phyloP scores from a whole-genome alignment of 2,329 filamentous ascomycete species.

The Beauveria rudraprayagi region DNA sequence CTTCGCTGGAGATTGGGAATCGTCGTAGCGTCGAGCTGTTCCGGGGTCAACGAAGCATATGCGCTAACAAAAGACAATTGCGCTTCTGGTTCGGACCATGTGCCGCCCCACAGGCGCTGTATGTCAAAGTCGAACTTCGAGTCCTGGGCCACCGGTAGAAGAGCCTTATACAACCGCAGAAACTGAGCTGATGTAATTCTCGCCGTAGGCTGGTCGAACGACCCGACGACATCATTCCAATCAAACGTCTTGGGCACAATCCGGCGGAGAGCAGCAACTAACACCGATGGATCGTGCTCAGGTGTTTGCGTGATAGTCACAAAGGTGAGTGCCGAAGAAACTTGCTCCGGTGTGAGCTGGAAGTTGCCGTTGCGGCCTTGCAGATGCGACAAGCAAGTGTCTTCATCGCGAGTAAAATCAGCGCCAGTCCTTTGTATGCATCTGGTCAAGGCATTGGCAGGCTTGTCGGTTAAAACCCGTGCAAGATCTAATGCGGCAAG shows the following conservation, averaged over 20 bases:
- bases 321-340: slow-evolving; percentile 70
- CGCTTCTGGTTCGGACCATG: slow-evolving; percentile 78
- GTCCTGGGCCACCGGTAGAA: slow-evolving; percentile 63
- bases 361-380: slow-evolving; percentile 45
- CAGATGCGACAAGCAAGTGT: slow-evolving; percentile 50
- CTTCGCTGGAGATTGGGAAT: slow-evolving; percentile 76
- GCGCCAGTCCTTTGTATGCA: slow-evolving; percentile 68
- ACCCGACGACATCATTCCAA: slow-evolving; percentile 64
- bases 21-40: slow-evolving; percentile 73
- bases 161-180: slow-evolving; percentile 67
- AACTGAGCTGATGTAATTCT: slow-evolving; percentile 75
- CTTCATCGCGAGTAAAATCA: slow-evolving; percentile 67
- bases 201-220: slow-evolving; percentile 73
- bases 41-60: slow-evolving; percentile 66
- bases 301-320: slow-evolving; percentile 50
- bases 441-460: slow-evolving; percentile 50
- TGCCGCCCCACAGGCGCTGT: slow-evolving; percentile 81
- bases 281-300: slow-evolving; percentile 41
- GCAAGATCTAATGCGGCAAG: slow-evolving; percentile 63
- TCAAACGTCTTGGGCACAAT: slow-evolving; percentile 55
- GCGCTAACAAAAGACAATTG: slow-evolving; percentile 91
- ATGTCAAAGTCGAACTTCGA: slow-evolving; percentile 57
- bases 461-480: slow-evolving; percentile 53
- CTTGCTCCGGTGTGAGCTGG: slow-evolving; percentile 70
- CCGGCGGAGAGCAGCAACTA: slow-evolving; percentile 56